Percentiles rank a stretch among this genome's conserved stretches.
These are phyloP conservation scores for Xylaria digitata DNA, from an alignment of 2,329 filamentous ascomycete genomes.

Conservation along the genomic window DNA sequence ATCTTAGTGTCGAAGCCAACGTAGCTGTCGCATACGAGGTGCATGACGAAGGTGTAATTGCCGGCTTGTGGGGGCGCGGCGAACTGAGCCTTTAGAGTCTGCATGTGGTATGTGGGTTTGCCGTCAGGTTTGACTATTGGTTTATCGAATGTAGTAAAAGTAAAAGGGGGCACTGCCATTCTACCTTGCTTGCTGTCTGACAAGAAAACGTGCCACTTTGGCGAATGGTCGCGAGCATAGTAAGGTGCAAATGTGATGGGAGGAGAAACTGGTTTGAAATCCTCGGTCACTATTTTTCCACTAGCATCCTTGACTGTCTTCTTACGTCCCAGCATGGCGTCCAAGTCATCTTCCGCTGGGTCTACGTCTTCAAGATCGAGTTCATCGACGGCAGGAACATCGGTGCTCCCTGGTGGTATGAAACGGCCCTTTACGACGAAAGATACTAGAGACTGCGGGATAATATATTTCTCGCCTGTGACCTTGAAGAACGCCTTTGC, in stretches of 20 bases:
- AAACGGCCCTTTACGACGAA: constrained; percentile 96
- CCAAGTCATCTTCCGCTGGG: constrained; percentile 90
- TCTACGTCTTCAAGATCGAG: constrained; percentile 90
- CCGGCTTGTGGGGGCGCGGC: constrained; percentile 92
- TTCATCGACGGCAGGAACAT: constrained; percentile 79
- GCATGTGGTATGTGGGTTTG: constrained; percentile 91
- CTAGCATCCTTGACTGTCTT: constrained; percentile 71
- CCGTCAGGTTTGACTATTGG: constrained; percentile 83
- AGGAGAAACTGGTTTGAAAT: constrained; percentile 75
- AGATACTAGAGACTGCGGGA: constrained; percentile 90
- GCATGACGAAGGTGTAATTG: constrained; percentile 94
- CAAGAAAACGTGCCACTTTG: constrained; percentile 94
- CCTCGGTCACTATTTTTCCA: constrained; percentile 67
- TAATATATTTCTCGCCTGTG: constrained; percentile 90
- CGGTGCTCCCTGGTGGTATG: constrained; percentile 83
- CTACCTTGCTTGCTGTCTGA: constrained; percentile 94
- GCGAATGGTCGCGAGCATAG: constrained; percentile 87
- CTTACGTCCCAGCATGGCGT: constrained; percentile 83
- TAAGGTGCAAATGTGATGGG: constrained; percentile 92
- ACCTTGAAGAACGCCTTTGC: constrained; percentile 99
- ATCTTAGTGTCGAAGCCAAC: constrained; percentile 92
- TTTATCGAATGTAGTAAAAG: constrained; percentile 93
- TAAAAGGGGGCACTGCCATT: constrained; percentile 95
- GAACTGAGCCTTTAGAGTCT: constrained; percentile 97
- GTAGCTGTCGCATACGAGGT: constrained; percentile 94